Evolutionary conservation across 257 asterid genomes (phyloP).

Genomic region (Scutellaria baicalensis): DNA sequence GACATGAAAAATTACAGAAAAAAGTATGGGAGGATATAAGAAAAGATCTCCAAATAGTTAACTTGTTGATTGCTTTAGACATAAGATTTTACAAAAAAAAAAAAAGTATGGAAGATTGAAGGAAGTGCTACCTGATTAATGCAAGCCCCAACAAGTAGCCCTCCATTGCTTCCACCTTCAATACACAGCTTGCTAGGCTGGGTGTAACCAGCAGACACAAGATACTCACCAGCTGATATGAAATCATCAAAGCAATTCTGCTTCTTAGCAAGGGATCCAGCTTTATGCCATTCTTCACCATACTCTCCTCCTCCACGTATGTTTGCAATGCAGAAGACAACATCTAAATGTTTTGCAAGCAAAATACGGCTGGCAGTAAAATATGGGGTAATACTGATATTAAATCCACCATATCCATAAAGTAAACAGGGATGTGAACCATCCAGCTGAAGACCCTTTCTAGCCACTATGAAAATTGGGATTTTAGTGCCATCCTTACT

Average conservation of each 20-base stretch:
- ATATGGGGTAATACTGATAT: conserved; percentile 63
- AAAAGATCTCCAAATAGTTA: background rate
- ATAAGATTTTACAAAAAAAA: background rate
- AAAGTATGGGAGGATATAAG: background rate
- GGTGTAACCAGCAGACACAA: conserved; percentile 80
- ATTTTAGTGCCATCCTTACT: conserved; percentile 76
- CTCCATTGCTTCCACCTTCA: conserved; percentile 99
- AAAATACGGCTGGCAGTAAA: conserved; percentile 58
- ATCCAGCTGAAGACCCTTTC: conserved; percentile 64
- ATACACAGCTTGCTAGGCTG: conserved; percentile 77
- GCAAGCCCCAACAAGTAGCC: conserved; percentile 92
- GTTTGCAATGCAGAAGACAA: conserved; percentile 69
- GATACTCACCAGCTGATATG: conserved; percentile 72
- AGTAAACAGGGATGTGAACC: conserved; percentile 88
- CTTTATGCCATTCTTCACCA: conserved; percentile 98
- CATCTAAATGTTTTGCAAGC: conserved; percentile 62
- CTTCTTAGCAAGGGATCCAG: conserved; percentile 74
- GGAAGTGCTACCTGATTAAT: conserved; percentile 67
- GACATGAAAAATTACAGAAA: background rate
- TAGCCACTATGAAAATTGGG: conserved; percentile 78
- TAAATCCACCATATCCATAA: conserved; percentile 87
- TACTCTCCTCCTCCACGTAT: conserved; percentile 99
- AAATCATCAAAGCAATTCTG: conserved; percentile 94
- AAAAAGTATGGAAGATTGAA: background rate
- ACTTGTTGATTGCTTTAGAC: background rate